Conservation (phyloP, 2,329 filamentous ascomycete genomes). For the Emergomyces pasteurianus region DNA sequence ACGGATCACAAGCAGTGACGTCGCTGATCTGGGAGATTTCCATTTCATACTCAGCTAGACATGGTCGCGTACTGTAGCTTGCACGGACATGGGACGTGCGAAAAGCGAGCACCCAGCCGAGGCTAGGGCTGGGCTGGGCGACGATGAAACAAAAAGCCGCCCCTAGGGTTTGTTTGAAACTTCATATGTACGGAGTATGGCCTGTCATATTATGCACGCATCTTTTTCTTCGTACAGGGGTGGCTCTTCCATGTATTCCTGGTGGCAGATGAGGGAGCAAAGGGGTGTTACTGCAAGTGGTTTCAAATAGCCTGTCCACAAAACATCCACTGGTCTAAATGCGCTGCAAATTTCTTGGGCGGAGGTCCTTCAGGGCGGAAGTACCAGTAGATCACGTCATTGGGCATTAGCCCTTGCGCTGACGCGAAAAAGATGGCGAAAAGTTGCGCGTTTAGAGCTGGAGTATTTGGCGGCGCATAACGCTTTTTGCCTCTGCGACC, state of each 20-base stretch:
- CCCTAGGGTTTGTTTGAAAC: not conserved
- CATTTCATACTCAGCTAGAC: not conserved
- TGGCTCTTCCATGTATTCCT: not conserved
- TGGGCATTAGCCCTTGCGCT: not conserved
- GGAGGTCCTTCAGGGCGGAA: not conserved
- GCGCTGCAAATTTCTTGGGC: not conserved
- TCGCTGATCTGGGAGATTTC: not conserved
- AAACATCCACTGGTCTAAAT: not conserved
- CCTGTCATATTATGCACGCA: not conserved
- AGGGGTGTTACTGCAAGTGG: not conserved
- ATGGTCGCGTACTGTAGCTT: not conserved
- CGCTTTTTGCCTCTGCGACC: not conserved
- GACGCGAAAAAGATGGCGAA: not conserved
- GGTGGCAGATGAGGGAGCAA: not conserved
- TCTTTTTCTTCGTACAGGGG: not conserved
- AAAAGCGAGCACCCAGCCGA: not conserved
- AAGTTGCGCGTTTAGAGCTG: not conserved
- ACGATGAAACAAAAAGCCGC: not conserved
- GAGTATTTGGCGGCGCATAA: not conserved
- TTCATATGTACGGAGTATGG: not conserved
- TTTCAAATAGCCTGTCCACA: not conserved
- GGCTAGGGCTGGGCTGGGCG: not conserved
- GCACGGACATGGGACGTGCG: not conserved
- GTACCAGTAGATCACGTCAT: not conserved
- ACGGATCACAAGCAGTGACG: not conserved